phyloP scores from a whole-genome alignment of 176 grass and related monocot species.

The Themeda triandra region DNA sequence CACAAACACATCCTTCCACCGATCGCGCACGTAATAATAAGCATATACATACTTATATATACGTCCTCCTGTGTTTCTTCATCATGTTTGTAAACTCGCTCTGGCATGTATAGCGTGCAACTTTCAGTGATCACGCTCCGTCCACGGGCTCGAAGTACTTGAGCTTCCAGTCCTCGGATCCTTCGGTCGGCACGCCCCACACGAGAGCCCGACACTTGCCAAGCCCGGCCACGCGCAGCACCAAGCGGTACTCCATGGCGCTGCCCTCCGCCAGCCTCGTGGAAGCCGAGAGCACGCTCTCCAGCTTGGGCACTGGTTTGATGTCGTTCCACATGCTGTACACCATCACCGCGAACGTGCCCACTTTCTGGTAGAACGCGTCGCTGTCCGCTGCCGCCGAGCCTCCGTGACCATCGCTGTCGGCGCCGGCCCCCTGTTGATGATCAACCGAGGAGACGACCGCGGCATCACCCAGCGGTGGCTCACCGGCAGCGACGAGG shows the following conservation, averaged over 20 bases:
- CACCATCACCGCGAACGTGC: constrained; percentile 30
- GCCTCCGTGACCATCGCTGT: not conserved
- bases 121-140: not conserved
- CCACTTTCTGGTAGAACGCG: constrained; percentile 13
- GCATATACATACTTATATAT: not conserved
- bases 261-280: not conserved
- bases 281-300: constrained; percentile 5
- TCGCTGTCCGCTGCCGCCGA: not conserved
- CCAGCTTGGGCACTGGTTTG: constrained; percentile 14
- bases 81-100: not conserved
- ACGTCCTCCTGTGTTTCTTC: not conserved
- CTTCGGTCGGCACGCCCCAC: constrained; percentile 18
- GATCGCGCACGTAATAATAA: no score
- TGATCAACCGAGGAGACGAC: not conserved
- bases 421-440: not conserved
- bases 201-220: constrained; percentile 31
- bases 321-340: constrained; percentile 24
- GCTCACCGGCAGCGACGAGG: not conserved
- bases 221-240: constrained; percentile 17
- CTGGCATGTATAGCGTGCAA: not conserved
- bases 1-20: no score
- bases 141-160: not conserved
- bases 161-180: constrained; percentile 35
- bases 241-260: constrained; percentile 25
- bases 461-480: not conserved